phyloP scores from a whole-genome alignment of 2,329 filamentous ascomycete species.

The Dothideomycetes sp. region DNA sequence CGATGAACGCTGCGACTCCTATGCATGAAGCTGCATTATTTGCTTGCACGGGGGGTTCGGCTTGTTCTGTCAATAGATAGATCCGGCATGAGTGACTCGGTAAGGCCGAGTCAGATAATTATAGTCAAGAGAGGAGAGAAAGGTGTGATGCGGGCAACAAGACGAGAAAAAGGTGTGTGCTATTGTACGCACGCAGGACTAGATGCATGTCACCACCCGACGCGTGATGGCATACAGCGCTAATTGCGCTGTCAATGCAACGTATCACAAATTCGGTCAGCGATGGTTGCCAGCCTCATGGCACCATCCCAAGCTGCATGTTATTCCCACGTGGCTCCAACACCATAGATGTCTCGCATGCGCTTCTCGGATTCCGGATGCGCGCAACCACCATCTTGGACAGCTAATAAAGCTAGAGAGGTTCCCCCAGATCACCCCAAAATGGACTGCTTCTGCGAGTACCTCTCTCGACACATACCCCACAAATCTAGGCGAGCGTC shows the following conservation, averaged over 20 bases:
- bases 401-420: neutral
- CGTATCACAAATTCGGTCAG: conserved; percentile 3
- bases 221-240: conserved; percentile 9
- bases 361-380: conserved; percentile 7
- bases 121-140: no score
- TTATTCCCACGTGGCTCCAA: conserved; percentile 5
- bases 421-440: neutral
- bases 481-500: conserved; percentile 8
- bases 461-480: neutral
- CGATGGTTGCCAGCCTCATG: neutral
- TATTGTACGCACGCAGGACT: neutral
- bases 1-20: no score
- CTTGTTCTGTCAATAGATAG: neutral
- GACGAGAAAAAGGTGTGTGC: neutral
- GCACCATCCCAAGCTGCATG: conserved; percentile 2
- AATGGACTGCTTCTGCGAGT: conserved; percentile 4
- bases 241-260: neutral
- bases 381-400: neutral
- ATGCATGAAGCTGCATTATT: no score
- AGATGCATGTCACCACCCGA: neutral
- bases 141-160: neutral
- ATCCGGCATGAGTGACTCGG: neutral
- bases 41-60: neutral
- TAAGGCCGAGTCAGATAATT: neutral
- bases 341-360: conserved; percentile 12